Percentiles rank a stretch among this genome's conserved stretches.
Evolutionary conservation across 192 early-diverging fungal species (phyloP).

Genomic region (Coemansia sp.): DNA sequence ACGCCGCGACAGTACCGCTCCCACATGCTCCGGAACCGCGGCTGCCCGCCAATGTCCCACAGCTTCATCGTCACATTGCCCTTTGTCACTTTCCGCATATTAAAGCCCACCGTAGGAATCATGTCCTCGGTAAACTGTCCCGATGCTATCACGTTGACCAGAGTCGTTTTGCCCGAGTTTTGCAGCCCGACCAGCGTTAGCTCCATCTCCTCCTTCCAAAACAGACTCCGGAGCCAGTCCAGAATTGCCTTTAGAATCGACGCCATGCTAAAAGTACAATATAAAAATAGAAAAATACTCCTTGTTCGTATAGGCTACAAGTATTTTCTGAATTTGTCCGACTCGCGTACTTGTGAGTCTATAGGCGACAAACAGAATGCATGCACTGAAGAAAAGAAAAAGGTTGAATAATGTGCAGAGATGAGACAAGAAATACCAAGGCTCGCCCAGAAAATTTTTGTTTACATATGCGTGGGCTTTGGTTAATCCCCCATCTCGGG

Average conservation of each 20-base stretch:
- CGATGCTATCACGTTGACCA: constrained; percentile 84
- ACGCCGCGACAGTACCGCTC: constrained; percentile 86
- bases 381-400: constrained; percentile 5
- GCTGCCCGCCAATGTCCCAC: constrained; percentile 99
- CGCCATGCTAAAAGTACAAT: constrained; percentile 34
- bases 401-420: background rate
- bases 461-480: constrained; percentile 7
- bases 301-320: background rate
- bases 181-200: constrained; percentile 84
- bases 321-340: background rate
- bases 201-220: constrained; percentile 90
- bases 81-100: constrained; percentile 94
- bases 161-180: constrained; percentile 84
- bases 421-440: constrained; percentile 8
- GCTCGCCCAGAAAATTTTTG: background rate
- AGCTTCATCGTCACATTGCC: constrained; percentile 97
- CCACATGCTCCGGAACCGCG: constrained; percentile 98
- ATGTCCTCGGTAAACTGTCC: constrained; percentile 82
- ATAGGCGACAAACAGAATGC: constrained; percentile 5
- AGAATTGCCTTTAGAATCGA: constrained; percentile 51
- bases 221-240: constrained; percentile 75
- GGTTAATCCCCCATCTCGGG: constrained; percentile 5
- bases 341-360: background rate
- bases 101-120: constrained; percentile 99
- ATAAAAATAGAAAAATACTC: background rate